A percentile compares a stretch with the other conserved stretches of the same genome.
These are phyloP conservation scores for Coniochaeta hoffmannii DNA, from an alignment of 2,329 filamentous ascomycete species.

Conservation along the genomic window DNA sequence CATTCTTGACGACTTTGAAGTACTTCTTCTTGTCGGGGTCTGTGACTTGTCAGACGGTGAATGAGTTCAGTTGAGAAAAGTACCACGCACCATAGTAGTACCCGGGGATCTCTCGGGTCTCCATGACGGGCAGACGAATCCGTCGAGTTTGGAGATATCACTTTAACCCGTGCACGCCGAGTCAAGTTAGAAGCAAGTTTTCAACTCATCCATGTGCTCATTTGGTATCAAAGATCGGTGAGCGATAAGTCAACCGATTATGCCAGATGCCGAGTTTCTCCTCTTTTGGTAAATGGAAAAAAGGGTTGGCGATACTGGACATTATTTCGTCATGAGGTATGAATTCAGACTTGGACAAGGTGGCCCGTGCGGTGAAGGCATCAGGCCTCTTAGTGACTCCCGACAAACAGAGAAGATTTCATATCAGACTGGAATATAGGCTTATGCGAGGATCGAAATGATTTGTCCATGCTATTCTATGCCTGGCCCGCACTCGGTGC, in stretches of 20 bases:
- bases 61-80: background rate
- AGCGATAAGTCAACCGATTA: too few species aligned
- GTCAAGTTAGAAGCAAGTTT: background rate
- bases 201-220: background rate
- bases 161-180: background rate
- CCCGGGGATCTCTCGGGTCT: constrained; percentile 9
- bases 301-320: too few species aligned
- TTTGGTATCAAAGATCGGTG: too few species aligned
- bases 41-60: constrained; percentile 17
- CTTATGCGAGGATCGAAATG: too few species aligned
- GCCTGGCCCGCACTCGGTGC: too few species aligned
- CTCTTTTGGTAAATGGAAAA: too few species aligned
- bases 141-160: background rate
- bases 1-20: constrained; percentile 51
- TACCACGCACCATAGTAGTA: constrained; percentile 9
- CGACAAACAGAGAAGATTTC: too few species aligned
- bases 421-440: too few species aligned
- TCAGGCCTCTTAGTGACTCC: too few species aligned
- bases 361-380: background rate
- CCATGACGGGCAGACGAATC: background rate
- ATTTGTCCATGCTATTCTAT: too few species aligned
- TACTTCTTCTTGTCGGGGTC: constrained; percentile 55
- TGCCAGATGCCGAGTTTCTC: too few species aligned
- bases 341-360: background rate
- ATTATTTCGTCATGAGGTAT: background rate